Base-by-base conservation (phyloP, 352 stramenopile species). In the Phytopythium vexans region DNA sequence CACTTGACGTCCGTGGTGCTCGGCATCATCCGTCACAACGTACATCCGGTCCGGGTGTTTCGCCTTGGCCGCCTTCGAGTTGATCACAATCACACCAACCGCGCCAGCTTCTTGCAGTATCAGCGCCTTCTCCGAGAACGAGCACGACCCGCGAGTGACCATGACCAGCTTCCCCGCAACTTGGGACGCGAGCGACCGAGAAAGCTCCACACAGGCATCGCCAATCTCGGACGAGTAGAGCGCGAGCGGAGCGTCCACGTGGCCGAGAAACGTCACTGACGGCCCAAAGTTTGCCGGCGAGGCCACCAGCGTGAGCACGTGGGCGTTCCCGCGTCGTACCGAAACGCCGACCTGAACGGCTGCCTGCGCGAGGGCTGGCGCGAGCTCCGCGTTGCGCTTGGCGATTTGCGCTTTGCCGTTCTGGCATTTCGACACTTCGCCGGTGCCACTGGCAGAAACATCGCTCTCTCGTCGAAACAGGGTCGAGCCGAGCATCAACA, bases 71-170 rank as follows among this genome's bases (percentile, higher is more conserved):
- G 59, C 52, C 56, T 86, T 89, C 14, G 68, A 79, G 56, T 94
- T 91, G 46, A 92, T 71, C 12, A 91, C 70, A 9, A 94, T 69
- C 14, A 89, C 66, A 21, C 72, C 86, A 6, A 59, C 52, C 1
- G 69, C 86, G 3, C 85, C 83, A 12, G 74, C 73, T 8, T 59
- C 34, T 62, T 95, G 74, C 6, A 94, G 48, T 7, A 73, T 59
- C 39, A 89, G 48, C 1, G 83, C 83, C 58, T 95, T 96, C 46
- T 83, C 60, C 1, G 79, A 73, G 52, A 96, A 96, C 16, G 85
- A 74, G 48, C 86, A 96, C 14, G 68, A 68, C 10, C 86, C 86
- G 8, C 86, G 68, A 33, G 66, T 57, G 11, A 89, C 82, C 45
- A 95, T 68, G 1, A 94, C 76, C 8, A 96, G 69, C 16, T 72